Conservation (phyloP, 1,139 yeast genomes). For the Blastobotrys aristatus region DNA sequence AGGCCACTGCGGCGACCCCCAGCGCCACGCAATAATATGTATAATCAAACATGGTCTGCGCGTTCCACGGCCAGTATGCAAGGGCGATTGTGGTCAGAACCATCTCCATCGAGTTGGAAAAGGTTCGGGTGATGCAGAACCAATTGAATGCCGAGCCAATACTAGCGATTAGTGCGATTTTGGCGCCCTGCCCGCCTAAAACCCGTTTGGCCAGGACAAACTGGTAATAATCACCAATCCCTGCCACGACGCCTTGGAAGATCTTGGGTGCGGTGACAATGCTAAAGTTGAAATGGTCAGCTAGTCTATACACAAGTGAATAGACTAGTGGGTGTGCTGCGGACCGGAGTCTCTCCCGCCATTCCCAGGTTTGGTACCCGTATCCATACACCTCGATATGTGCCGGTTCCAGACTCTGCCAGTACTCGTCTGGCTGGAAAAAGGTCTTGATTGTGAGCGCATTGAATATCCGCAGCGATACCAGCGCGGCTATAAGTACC, state of each 20-base stretch:
- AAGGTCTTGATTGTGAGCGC: slow-evolving; percentile 63
- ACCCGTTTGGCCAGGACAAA: slow-evolving; percentile 42
- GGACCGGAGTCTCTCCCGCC: slow-evolving; percentile 71
- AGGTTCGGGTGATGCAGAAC: slow-evolving; percentile 75
- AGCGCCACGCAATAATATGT: slow-evolving; percentile 22
- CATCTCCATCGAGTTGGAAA: slow-evolving; percentile 80
- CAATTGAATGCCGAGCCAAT: slow-evolving; percentile 76
- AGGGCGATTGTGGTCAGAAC: slow-evolving; percentile 66
- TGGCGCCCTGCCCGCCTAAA: slow-evolving; percentile 39
- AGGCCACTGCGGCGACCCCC: slow-evolving; percentile 27
- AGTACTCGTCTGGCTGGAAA: slow-evolving; percentile 95
- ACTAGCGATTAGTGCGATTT: slow-evolving; percentile 48
- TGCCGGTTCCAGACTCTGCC: slow-evolving; percentile 92
- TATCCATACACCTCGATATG: slow-evolving; percentile 67
- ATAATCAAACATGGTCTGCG: slow-evolving; percentile 11
- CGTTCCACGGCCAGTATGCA: slow-evolving; percentile 66
- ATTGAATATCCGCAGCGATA: slow-evolving; percentile 52
- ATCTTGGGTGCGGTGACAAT: slow-evolving; percentile 52
- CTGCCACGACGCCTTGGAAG: slow-evolving; percentile 64
- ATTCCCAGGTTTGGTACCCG: slow-evolving; percentile 94
- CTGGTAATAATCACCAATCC: slow-evolving; percentile 62
- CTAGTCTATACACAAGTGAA: slow-evolving; percentile 39
- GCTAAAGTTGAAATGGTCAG: slow-evolving; percentile 22
- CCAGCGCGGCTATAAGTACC: slow-evolving; percentile 10
- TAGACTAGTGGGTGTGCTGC: slow-evolving; percentile 76